Percentiles rank a stretch among this genome's conserved stretches.
These are phyloP conservation scores for Xanthoconium separans DNA, from an alignment of 1,284 basidiomycete species.

Conservation along the genomic window DNA sequence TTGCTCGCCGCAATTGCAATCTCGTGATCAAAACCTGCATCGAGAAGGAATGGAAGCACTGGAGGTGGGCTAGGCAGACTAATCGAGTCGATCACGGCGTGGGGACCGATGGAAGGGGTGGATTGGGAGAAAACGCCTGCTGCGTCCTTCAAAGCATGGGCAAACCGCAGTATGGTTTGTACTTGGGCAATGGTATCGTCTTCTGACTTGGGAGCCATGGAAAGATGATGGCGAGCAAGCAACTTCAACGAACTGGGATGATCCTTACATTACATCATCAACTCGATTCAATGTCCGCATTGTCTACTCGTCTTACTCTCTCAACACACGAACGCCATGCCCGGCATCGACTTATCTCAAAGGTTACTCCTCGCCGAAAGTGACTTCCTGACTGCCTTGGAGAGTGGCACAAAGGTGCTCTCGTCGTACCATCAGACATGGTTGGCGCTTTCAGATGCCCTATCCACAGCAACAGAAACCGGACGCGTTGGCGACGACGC, in stretches of 20 bases:
- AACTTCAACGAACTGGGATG: no score
- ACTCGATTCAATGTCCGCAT: constrained; percentile 17
- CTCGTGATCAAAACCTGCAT: not conserved
- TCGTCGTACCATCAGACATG: constrained; percentile 5
- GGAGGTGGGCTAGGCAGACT: not conserved
- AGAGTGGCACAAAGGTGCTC: not conserved
- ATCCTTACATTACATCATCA: not conserved
- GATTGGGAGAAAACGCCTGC: not conserved
- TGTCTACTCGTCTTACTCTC: not conserved
- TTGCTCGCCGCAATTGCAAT: not conserved
- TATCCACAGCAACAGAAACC: not conserved
- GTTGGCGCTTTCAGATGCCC: not conserved
- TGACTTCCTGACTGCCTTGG: constrained; percentile 7
- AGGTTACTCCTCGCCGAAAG: not conserved
- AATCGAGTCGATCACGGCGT: not conserved
- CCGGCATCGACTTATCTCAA: constrained; percentile 5
- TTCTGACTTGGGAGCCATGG: not conserved
- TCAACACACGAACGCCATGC: not conserved
- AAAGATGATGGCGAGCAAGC: no score
- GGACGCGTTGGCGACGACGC: not conserved
- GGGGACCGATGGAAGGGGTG: not conserved
- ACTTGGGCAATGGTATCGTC: not conserved
- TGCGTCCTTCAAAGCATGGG: not conserved
- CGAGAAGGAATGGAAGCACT: not conserved
- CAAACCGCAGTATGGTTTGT: not conserved